Conservation (phyloP, 257 asterid genomes). For the Nicotiana paniculata region DNA sequence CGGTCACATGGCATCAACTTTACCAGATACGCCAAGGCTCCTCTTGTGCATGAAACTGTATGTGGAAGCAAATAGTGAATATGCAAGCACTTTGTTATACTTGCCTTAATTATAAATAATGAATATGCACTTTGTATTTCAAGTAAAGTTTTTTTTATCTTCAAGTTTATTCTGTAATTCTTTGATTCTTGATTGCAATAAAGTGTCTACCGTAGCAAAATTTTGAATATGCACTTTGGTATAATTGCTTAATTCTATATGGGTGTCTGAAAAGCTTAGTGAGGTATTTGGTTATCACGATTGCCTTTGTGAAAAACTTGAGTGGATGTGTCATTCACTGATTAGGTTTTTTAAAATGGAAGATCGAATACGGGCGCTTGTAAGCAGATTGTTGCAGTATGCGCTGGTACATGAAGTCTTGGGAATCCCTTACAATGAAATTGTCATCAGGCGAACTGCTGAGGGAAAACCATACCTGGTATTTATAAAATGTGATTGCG, state of each 20-base stretch:
- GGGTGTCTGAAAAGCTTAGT: not conserved
- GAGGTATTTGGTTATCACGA: not conserved
- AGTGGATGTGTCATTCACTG: not conserved
- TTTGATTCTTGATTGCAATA: not conserved
- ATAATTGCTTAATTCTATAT: not conserved
- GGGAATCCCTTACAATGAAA: slow-evolving; percentile 51
- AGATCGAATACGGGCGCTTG: slow-evolving; percentile 63
- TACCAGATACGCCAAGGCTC: too few species aligned
- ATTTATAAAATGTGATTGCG: not conserved
- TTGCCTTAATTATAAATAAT: not conserved
- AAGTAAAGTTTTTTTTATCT: not conserved
- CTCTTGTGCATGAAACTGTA: too few species aligned
- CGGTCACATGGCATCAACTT: too few species aligned
- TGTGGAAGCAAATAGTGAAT: not conserved
- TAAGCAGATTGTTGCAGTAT: slow-evolving; percentile 78
- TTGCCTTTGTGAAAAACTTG: not conserved
- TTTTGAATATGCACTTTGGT: not conserved
- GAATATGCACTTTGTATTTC: not conserved
- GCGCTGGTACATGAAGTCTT: slow-evolving; percentile 49
- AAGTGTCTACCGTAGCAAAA: not conserved
- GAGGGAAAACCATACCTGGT: slow-evolving; percentile 83
- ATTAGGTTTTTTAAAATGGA: slow-evolving; percentile 63
- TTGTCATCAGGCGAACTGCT: slow-evolving; percentile 43
- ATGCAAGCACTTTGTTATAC: not conserved
- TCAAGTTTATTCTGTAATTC: not conserved